Evolutionary conservation across 768 basidiomycete species (phyloP).

Genomic region (Sporobolomyces pararoseus): DNA sequence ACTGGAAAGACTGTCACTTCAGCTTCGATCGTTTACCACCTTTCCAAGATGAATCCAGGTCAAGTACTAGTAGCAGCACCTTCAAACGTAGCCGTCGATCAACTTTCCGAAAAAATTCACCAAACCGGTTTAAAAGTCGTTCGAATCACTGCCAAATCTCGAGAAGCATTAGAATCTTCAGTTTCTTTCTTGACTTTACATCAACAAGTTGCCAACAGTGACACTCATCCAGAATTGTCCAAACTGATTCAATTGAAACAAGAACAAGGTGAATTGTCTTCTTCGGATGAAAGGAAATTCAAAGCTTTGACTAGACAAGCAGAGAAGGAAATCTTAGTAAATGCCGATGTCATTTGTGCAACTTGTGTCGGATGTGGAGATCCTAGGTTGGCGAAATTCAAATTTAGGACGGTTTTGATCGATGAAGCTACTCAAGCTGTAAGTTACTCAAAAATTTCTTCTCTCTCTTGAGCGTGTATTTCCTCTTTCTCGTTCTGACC

Average conservation of each 20-base stretch:
- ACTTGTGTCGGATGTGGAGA: conserved; percentile 98
- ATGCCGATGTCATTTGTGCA: conserved; percentile 96
- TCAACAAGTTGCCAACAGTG: conserved; percentile 88
- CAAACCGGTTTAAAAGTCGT: conserved; percentile 98
- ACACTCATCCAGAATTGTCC: conserved; percentile 91
- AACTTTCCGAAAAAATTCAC: conserved; percentile 98
- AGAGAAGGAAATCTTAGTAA: conserved; percentile 92
- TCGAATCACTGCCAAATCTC: conserved; percentile 93
- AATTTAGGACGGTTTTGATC: conserved; percentile 96
- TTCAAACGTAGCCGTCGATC: conserved; percentile 98
- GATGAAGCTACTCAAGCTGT: conserved; percentile 87
- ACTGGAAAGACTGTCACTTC: conserved; percentile 98
- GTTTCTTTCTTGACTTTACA: conserved; percentile 90
- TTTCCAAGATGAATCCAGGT: conserved; percentile 99
- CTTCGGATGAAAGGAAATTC: conserved; percentile 95
- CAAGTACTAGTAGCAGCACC: conserved; percentile 92
- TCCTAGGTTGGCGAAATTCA: conserved; percentile 89
- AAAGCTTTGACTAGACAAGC: conserved; percentile 90
- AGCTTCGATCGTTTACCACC: conserved; percentile 95
- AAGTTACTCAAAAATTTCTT: too few relatives aligned
- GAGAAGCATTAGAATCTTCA: conserved; percentile 95
- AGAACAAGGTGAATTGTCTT: conserved; percentile 94
- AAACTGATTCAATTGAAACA: conserved; percentile 97
- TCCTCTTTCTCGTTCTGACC: conserved; percentile 12
- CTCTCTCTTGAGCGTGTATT: neutral